Base-by-base conservation (phyloP, 225 moss, liverwort and hornwort genomes). In the Pleurozium schreberi region DNA sequence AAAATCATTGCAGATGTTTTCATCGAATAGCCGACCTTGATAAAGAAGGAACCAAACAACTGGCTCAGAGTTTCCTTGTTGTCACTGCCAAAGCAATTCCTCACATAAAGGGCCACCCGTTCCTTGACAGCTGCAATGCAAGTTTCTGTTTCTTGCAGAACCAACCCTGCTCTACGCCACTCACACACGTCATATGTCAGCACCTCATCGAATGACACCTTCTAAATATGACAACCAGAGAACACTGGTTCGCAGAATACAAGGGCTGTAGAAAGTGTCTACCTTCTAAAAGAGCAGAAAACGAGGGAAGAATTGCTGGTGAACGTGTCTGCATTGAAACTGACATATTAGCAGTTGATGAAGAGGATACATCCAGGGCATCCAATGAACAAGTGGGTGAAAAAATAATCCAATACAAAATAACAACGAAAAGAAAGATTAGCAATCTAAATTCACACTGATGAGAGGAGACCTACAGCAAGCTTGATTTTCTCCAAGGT, bases 221-320 rank as follows among this genome's bases (percentile, higher is more conserved):
- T 84, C 81, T 60, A 75, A 87, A 45, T 53, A 82, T 81, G 87
- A 75, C 45, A 90, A 89, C 74, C 83, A 62, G 83, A 88, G 52
- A 79, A 82, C 82, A 88, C 47, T 49, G 63, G 88, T 52, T 83
- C 45, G 79, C 86, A 86, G 71, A 68, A 88, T 73, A 83, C 49
- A 80, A 85, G 85, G 60, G 87, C 82, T 90, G 92, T 88, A 91
- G 90, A 86, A 91, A 88, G 85, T 90, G 88, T 84, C 90, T 92
- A 97, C 98, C 98, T 97, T 99, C 96, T 93, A 99, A 93, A 86
- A 99, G 94, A 28, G 91, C 92, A 66, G 97, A 96, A 89, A 99
- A 96, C 49, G 98, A 95, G 42, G 98, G 98, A 88, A 99, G 93
- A 82, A 99, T 96, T 84, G 98, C 93, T 90, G 98, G 96, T 88